Evolutionary conservation across 768 basidiomycete species (phyloP), one percentile per base, ranked within the genome.

Genomic region (Rhodotorula graminis): DNA sequence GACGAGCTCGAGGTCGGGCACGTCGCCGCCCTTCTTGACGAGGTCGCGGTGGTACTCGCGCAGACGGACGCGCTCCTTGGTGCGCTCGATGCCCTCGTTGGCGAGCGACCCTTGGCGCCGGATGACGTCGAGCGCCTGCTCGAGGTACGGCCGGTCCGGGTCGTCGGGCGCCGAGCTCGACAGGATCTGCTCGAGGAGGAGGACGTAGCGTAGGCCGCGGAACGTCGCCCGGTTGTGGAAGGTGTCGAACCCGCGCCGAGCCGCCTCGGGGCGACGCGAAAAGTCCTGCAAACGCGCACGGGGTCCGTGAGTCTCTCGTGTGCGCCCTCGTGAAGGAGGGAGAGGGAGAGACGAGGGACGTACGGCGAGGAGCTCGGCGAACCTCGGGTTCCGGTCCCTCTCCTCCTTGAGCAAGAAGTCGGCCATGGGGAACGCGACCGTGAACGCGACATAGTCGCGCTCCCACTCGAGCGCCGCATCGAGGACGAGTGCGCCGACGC

Each of bases 201-300:
- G 84, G 74, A 91, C 89, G 80, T 97, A 97, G 61, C 94, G 90
- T 55, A 93, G 83, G 49, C 95, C 82, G 57, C 95, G 88, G 70
- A 92, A 91, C 74, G 95, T 93, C 3, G 94, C 92, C 50, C 93
- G 88, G 77, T 91, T 88, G 78, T 94, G 90, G 82, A 97, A 99
- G 76, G 85, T 89, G 80, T 94, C 93, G 87, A 99, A 90, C 79
- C 93, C 93, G 29, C 92, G 84, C 62, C 89, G 87, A 77, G 25
- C 46, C 25, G 59, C 76, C 33, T 29, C 65, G 56, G 61, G 74
- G 31, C 50, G 63, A 27, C 61, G 59, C n/a, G 49, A 61, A 37
- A 76, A 73, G 69, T 66, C 60, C 71, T 75, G 53, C 15, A 2
- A 2, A 29, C 1, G 92, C 87, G 33, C 0, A 1, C 19, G 16